Evolutionary conservation across 441 rosid species (phyloP).

Genomic region (Brassica balearica): DNA sequence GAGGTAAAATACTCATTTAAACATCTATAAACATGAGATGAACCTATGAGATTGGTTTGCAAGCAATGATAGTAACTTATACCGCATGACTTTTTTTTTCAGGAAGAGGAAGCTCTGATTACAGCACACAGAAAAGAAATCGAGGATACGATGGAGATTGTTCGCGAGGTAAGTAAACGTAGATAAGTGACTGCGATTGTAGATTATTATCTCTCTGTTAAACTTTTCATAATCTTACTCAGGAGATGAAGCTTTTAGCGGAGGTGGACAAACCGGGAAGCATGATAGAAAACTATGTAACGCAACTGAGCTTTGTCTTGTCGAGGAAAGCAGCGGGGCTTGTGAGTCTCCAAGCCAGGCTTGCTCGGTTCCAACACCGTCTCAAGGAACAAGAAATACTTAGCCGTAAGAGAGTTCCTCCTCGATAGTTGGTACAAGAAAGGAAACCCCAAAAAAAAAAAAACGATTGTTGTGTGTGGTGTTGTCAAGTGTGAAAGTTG

Average conservation of each 20-base stretch:
- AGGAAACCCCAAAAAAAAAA: neutral
- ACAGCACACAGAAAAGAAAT: conserved; percentile 86
- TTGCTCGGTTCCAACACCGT: conserved; percentile 97
- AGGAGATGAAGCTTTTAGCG: conserved; percentile 98
- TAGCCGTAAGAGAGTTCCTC: conserved; percentile 83
- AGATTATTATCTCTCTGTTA: neutral
- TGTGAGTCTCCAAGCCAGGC: conserved; percentile 95
- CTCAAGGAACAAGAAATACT: conserved; percentile 96
- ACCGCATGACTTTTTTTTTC: neutral
- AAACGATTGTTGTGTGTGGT: conserved; percentile 19
- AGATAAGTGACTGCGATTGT: neutral
- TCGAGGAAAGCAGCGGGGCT: conserved; percentile 81
- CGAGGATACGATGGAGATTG: conserved; percentile 87
- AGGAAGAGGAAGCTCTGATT: conserved; percentile 87
- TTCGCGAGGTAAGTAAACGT: conserved; percentile 66
- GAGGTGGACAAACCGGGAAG: conserved; percentile 99
- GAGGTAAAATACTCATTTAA: conserved; percentile 59
- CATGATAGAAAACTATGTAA: conserved; percentile 89
- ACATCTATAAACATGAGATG: conserved; percentile 35
- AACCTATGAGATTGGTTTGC: conserved; percentile 33
- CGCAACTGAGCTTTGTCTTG: conserved; percentile 89
- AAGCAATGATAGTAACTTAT: too few relatives aligned
- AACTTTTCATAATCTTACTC: neutral
- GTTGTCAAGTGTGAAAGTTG: conserved; percentile 30
- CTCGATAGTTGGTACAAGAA: conserved; percentile 37